Evolutionary conservation across 768 basidiomycete genomes (phyloP), one percentile per base, ranked within the genome.

Genomic region (Lepiota subincarnata): DNA sequence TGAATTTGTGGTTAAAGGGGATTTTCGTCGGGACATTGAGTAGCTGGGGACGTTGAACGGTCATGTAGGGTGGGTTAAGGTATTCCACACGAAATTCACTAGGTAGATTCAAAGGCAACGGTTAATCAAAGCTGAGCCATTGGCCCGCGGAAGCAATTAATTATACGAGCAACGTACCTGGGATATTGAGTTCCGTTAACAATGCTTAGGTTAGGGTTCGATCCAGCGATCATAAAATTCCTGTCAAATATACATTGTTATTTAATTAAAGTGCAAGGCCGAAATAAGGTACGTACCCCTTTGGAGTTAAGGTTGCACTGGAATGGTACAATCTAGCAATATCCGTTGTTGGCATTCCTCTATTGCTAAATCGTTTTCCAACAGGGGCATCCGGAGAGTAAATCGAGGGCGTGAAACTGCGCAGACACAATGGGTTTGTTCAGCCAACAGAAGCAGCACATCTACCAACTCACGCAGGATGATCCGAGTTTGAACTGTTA

Each of bases 301-400:
- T 77, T 16, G 79, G 77, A 11, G 82, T 76, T 57, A 84, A 68
- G 31, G 78, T 80, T 10, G 77, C 80, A 5, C 73, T 72, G 1
- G 83, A 83, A 66, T 86, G 84, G 68, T 86, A 86, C 67, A 86
- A 43, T 12, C 84, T 69, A 48, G 81, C 74, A 55, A 84, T 73
- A 35, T 65, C 55, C 1, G 70, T 68, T 10, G 69, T 66, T 20
- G 74, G 71, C 53, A 78, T 59, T 26, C 77, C 77, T 18, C 69
- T 67, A 58, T 75, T 75, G 66, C 73, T 78, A 67, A 73, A 75
- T 37, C 74, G 69, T 44, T 65, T 58, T 14, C 83, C 84, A 1
- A 68, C 60, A 1, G 70, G 63, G 3, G 70, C 69, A 49, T 60
- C 62, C 6, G 78, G 73, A 48, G 75, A 75, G 64, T 82, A 84